phyloP scores from a whole-genome alignment of 352 stramenopile species.

The Phytophthora chlamydospora region DNA sequence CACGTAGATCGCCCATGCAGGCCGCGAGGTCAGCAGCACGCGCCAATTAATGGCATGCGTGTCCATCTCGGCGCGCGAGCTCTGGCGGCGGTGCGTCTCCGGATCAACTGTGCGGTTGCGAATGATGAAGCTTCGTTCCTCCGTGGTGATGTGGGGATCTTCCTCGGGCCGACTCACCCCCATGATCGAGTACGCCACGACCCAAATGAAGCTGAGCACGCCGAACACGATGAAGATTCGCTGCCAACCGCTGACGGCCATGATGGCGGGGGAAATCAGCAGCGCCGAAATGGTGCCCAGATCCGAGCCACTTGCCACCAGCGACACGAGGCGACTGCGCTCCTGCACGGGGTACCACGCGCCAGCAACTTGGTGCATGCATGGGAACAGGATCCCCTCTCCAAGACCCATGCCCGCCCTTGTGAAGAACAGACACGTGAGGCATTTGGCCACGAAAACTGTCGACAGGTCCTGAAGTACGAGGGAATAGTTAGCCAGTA shows the following conservation, averaged over 20 bases:
- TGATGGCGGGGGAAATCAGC: constrained; percentile 73
- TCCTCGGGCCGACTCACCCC: constrained; percentile 72
- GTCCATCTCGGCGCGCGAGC: constrained; percentile 45
- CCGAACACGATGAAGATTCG: constrained; percentile 83
- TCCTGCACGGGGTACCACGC: constrained; percentile 86
- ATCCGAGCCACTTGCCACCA: constrained; percentile 82
- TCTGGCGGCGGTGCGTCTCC: constrained; percentile 46
- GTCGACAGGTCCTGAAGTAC: constrained; percentile 69
- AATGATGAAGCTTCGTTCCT: constrained; percentile 72
- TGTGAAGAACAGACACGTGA: constrained; percentile 75
- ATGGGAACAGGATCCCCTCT: constrained; percentile 88
- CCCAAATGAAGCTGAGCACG: constrained; percentile 78
- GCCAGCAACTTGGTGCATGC: constrained; percentile 87
- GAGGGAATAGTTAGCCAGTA: background rate
- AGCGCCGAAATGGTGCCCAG: constrained; percentile 83
- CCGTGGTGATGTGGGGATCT: constrained; percentile 60
- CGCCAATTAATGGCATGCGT: constrained; percentile 67
- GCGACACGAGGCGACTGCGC: constrained; percentile 76
- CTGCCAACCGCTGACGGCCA: constrained; percentile 68
- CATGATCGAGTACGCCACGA: constrained; percentile 60
- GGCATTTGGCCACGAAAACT: constrained; percentile 60
- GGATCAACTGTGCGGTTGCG: constrained; percentile 62
- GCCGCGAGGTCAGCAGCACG: constrained; percentile 64
- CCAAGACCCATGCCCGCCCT: constrained; percentile 84
- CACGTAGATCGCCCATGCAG: constrained; percentile 86